Evolutionary conservation across 148 eudicot genomes (phyloP).

Genomic region (Chenopodium album): DNA sequence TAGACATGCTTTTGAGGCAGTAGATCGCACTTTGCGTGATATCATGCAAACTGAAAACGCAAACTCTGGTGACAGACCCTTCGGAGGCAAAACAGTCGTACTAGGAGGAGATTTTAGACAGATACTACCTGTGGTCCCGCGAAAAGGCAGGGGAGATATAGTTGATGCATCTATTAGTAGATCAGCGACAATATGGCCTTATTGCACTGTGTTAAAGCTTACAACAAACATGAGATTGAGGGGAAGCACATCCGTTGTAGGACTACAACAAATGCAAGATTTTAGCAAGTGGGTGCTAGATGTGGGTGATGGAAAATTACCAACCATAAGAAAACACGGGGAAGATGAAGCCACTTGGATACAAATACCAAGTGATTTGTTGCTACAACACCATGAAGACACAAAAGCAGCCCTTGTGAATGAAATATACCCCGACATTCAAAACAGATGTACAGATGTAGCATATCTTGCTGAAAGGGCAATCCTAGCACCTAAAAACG

Average conservation of each 20-base stretch:
- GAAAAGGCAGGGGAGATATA: background rate
- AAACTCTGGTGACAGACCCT: background rate
- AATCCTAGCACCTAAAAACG: slow-evolving; percentile 18
- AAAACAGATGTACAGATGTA: background rate
- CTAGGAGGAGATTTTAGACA: slow-evolving; percentile 14
- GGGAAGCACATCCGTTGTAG: background rate
- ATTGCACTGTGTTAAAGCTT: background rate
- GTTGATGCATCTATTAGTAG: background rate
- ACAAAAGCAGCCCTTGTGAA: background rate
- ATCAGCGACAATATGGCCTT: background rate
- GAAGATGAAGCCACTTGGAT: slow-evolving; percentile 3
- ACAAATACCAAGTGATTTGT: background rate
- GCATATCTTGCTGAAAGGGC: background rate
- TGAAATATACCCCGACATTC: background rate
- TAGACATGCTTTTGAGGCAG: background rate
- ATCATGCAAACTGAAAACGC: background rate
- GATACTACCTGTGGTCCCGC: background rate
- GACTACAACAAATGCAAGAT: background rate
- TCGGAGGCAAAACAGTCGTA: background rate
- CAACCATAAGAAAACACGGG: background rate
- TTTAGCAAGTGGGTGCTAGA: background rate
- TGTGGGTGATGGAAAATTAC: background rate
- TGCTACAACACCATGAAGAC: background rate
- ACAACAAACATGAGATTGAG: background rate
- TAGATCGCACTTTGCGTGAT: background rate